phyloP scores from a whole-genome alignment of 2,329 filamentous ascomycete genomes.

The Raffaelea deltoideospora region DNA sequence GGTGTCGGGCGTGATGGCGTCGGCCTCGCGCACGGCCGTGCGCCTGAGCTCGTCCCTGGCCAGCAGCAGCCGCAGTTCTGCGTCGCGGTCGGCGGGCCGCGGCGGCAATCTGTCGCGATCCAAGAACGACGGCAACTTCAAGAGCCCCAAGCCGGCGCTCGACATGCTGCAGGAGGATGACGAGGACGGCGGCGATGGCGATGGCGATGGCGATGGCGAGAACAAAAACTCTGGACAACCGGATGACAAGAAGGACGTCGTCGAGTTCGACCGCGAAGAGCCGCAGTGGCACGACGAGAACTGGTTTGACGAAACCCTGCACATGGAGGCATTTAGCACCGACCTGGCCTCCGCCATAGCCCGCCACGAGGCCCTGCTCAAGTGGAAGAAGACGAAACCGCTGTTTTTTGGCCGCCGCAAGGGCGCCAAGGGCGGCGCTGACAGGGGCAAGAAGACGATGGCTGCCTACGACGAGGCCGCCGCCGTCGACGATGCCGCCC shows the following conservation, averaged over 20 bases:
- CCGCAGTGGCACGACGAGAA: conserved; percentile 14
- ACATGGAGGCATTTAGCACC: conserved; percentile 16
- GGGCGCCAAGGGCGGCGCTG: no score
- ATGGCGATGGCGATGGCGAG: conserved; percentile 3
- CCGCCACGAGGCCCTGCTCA: no score
- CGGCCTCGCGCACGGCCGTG: conserved; percentile 16
- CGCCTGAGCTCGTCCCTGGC: conserved; percentile 5
- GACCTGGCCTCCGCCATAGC: no score
- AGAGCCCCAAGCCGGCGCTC: background rate
- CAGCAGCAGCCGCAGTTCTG: background rate
- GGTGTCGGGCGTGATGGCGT: conserved; percentile 15
- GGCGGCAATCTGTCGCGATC: no score
- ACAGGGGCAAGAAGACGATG: conserved; percentile 5
- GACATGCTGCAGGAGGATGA: conserved; percentile 3
- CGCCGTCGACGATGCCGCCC: no score
- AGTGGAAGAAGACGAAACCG: conserved; percentile 11
- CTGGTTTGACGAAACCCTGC: conserved; percentile 16
- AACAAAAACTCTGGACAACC: no score
- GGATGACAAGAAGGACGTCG: conserved; percentile 6
- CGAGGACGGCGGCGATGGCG: conserved; percentile 7
- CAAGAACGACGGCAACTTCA: background rate
- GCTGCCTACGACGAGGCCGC: no score
- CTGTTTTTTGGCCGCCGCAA: background rate
- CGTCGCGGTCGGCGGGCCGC: background rate
- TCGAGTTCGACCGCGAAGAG: conserved; percentile 9